Base-by-base conservation (phyloP, 2,329 filamentous ascomycete species). In the Bipolaris sorokiniana region DNA sequence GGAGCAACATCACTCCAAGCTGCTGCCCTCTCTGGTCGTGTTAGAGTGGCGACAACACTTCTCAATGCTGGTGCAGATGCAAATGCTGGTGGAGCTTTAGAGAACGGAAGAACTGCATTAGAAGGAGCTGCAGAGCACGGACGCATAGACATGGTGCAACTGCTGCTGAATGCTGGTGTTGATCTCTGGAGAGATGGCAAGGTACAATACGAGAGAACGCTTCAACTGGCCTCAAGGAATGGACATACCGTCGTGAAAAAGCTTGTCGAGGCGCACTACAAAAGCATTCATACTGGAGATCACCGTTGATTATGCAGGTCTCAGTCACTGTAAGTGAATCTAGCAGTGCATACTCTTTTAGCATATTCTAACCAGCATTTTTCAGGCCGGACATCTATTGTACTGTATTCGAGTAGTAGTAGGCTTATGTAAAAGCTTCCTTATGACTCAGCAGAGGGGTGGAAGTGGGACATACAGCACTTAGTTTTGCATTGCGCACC, bases 41-140 rank as follows among this genome's bases (percentile, higher is more conserved):
- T 50, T 7, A 10, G 2, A 3, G 5, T 41, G 0, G 36, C 37
- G 9, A 33, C 3, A 5, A 7, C 41, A 2, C 15, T 50, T 9
- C 18, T 41, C 1, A 9, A 41, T 5, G 16, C 26, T 1, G 16
- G 26, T 0, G 48, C 48, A 10, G 2, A 50, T 3, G 7, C 38
- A 5, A 42, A 50, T 15, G 48, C 48, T 1, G 23, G 16, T 5
- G 36, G 36, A 16, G 48, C 36, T 0, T 34, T 34, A 7, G 3
- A 1, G 3, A 20, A 50, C 3, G 48, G 48, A 7, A 41, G 37
- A 22, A 50, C 70, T 0, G 68, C 72, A 2, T 53, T 74, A 2
- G 59, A 69, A 49, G 72, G 65, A 2, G 68, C 71, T 2, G 64
- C 72, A 9, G 71, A 74, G 37, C 46, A 67, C 7, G 71, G 69